Conservation (phyloP, 345 rosid genomes). For the Noccaea caerulescens region DNA sequence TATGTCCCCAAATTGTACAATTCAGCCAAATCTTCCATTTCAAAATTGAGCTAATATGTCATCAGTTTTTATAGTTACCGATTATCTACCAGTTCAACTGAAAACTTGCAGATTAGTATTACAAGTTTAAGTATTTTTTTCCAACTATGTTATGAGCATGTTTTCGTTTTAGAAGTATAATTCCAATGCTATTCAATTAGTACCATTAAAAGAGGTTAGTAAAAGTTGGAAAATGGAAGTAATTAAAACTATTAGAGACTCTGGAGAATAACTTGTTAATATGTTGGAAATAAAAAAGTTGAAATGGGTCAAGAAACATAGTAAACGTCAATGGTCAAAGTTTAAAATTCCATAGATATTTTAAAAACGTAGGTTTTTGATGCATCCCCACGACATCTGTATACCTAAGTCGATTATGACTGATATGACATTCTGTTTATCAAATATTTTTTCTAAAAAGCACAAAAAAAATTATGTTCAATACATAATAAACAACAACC, state of each 20-base stretch:
- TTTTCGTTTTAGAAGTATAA: conserved; percentile 6
- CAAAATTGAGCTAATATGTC: background rate
- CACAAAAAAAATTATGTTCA: background rate
- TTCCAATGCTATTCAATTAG: background rate
- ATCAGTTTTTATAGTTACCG: background rate
- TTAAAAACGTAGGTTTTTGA: background rate
- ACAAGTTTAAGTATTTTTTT: background rate
- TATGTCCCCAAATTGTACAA: background rate
- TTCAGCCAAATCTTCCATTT: conserved; percentile 4
- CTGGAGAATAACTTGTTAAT: background rate
- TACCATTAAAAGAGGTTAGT: conserved; percentile 6
- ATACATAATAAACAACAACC: conserved; percentile 12
- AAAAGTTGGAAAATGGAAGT: background rate
- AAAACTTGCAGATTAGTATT: background rate
- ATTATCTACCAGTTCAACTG: no score
- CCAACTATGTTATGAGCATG: background rate
- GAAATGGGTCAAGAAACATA: conserved; percentile 19
- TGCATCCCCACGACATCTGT: conserved; percentile 22
- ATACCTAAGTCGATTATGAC: conserved; percentile 13
- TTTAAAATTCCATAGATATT: background rate
- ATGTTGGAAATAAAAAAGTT: conserved; percentile 12
- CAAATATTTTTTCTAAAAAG: background rate
- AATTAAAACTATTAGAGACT: background rate
- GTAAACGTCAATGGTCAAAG: conserved; percentile 33
- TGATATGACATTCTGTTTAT: conserved; percentile 26